Conservation (phyloP, 371 early-diverging fungal species). For the Batkoa obscura region DNA sequence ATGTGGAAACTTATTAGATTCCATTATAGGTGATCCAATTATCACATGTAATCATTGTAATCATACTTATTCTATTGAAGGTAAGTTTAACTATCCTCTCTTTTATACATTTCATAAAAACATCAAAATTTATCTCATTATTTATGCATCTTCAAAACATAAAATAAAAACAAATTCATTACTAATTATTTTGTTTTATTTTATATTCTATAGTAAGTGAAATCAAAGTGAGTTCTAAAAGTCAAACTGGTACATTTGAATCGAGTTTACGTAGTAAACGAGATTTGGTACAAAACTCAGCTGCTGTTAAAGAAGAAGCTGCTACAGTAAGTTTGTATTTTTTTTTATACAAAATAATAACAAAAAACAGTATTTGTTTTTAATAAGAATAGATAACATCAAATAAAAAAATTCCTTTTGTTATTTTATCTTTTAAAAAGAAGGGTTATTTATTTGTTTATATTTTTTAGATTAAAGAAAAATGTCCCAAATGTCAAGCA, state of each 20-base stretch:
- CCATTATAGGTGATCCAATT: conserved; percentile 50
- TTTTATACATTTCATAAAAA: neutral
- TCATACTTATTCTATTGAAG: conserved; percentile 35
- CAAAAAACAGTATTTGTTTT: too few species aligned
- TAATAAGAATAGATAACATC: too few species aligned
- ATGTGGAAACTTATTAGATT: conserved; percentile 74
- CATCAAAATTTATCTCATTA: neutral
- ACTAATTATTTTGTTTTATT: neutral
- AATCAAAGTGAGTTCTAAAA: conserved; percentile 58
- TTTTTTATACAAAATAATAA: too few species aligned
- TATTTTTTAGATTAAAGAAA: conserved; percentile 64
- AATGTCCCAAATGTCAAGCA: conserved; percentile 84
- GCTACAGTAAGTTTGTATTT: conserved; percentile 35
- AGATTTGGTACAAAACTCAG: conserved; percentile 36
- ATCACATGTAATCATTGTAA: conserved; percentile 63
- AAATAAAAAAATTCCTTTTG: too few species aligned
- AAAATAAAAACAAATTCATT: neutral
- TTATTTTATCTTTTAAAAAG: too few species aligned
- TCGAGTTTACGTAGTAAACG: conserved; percentile 52
- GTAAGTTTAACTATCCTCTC: conserved; percentile 15
- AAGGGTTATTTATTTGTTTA: neutral
- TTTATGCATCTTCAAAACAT: neutral
- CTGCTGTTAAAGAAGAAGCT: conserved; percentile 32
- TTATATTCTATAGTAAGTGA: conserved; percentile 51
- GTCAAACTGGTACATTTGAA: conserved; percentile 55